These are phyloP conservation scores for Ceratocystis albifundus DNA, from an alignment of 2,329 filamentous ascomycete species.

Conservation along the genomic window DNA sequence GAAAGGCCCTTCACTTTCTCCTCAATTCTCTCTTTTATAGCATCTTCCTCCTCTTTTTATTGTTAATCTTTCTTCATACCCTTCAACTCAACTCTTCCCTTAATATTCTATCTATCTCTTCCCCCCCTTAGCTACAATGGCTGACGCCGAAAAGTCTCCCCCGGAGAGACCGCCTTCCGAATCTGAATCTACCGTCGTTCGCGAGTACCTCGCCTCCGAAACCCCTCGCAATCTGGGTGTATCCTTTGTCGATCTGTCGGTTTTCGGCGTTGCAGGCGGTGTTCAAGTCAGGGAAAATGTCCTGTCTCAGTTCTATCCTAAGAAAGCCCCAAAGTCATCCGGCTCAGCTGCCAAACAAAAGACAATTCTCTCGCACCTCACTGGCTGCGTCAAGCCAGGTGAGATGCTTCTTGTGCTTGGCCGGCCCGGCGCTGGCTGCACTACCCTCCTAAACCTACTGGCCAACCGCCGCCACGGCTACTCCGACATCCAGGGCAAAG, in stretches of 20 bases:
- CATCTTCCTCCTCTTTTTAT: not conserved
- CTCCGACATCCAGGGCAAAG: constrained; percentile 45
- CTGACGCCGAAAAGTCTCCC: not conserved
- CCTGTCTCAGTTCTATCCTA: constrained; percentile 45
- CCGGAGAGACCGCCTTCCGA: constrained; percentile 3
- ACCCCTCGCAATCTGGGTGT: constrained; percentile 10
- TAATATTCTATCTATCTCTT: not conserved
- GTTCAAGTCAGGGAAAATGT: constrained; percentile 49
- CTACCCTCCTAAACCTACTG: constrained; percentile 57
- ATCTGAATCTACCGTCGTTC: not conserved
- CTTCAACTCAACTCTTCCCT: not conserved
- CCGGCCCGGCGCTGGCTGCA: constrained; percentile 57
- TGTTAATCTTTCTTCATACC: not conserved
- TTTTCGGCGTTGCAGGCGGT: constrained; percentile 13
- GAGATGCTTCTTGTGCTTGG: constrained; percentile 62
- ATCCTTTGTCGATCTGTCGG: constrained; percentile 13
- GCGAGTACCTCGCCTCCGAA: constrained; percentile 8
- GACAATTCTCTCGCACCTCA: constrained; percentile 52
- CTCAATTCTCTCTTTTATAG: too few species aligned
- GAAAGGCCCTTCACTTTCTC: too few species aligned
- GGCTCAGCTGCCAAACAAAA: not conserved
- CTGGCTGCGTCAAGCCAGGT: constrained; percentile 59
- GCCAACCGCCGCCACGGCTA: constrained; percentile 53
- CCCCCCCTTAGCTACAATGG: not conserved
- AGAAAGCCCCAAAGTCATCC: constrained; percentile 44